Base-by-base conservation (phyloP, 78 protist species). In the Dictyostelium intermedium region DNA sequence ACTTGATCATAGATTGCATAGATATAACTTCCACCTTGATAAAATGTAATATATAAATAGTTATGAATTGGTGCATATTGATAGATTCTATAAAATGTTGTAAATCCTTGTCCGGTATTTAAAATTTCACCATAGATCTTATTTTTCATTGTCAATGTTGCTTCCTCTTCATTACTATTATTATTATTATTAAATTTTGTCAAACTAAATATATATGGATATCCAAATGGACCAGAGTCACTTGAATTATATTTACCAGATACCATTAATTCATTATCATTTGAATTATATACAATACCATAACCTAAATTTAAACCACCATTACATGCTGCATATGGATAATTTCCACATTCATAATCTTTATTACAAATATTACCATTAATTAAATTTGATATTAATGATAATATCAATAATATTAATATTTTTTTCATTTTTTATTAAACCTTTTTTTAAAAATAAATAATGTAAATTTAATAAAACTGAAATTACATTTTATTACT, bases 191-290 rank as follows among this genome's bases (percentile, higher is more conserved):
- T n/a, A n/a, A n/a, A n/a, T n/a, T n/a, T n/a, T n/a, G n/a, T n/a
- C 5, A 79, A 27, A 45, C 11, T 16, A 9, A 79, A 45, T 16
- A 79, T 45, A 27, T 39, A 79, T 47, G 84, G 84, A 27, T 39
- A 79, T 6, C 84, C 84, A 79, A 79, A 79, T 79, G 84, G 84
- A 1, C 69, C 84, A 11, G 27, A 14, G 23, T 79, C 43, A 35
- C 56, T 79, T 39, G 84, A 79, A 79, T 79, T 79, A 16, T 79
- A 79, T 79, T 79, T 79, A 45, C 84, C 84, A 14, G 84, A 27
- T 35, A 79, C 47, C 11, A 79, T 25, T 35, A 79, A 25, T 7
- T 79, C 47, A 18, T 14, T 11, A 45, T n/a, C 25, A 20, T 79
- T 39, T 45, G 20, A 9, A 45, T 79, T 45, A 34, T 41, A 32